Evolutionary conservation across 176 grass and related monocot species (phyloP), one percentile per base, ranked within the genome.

Genomic region (Aechmea fasciata): DNA sequence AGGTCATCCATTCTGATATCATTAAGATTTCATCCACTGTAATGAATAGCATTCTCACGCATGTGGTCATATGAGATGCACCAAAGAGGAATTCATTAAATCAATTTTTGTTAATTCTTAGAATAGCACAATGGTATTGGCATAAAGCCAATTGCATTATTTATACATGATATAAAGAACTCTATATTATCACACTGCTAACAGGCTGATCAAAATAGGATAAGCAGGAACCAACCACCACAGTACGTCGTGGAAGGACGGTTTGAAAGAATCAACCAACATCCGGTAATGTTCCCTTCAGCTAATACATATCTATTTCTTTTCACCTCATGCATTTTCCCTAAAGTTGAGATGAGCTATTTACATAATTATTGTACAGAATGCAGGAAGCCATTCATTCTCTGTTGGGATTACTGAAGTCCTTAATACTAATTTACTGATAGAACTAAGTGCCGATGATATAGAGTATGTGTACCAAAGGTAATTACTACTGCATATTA

Each of bases 371-470:
- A 20, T 3, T 23, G 17, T 69, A 71, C 85, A 96, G 93, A 50
- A 87, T 83, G 88, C 83, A 71, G 81, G 83, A 77, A 70, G 55
- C 53, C 79, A 83, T 64, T 77, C 81, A 11, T 96, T 96, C 70
- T 96, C 93, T 18, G 10, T 96, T 51, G 93, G 93, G 75, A 71
- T 96, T 24, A 85, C 81, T 63, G 86, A 96, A 75, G 71, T 64
- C 64, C 25, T 81, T 54, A 87, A 79, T 71, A 83, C 83, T 53
- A 89, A 96, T 81, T 85, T 91, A 53, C 73, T 87, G 66, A 63
- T 96, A 80, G 92, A 96, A 70, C 57, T 96, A 47, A 83, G 68
- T 87, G 92, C 92, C 70, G 92, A 91, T 83, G 88, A 91, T 77
- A 89, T 96, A 52, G 68, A 96, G 63, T 96, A 85, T 77, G 73